These are phyloP conservation scores for Globisporangium camurandrum DNA, from an alignment of 352 stramenopile genomes.

Conservation along the genomic window DNA sequence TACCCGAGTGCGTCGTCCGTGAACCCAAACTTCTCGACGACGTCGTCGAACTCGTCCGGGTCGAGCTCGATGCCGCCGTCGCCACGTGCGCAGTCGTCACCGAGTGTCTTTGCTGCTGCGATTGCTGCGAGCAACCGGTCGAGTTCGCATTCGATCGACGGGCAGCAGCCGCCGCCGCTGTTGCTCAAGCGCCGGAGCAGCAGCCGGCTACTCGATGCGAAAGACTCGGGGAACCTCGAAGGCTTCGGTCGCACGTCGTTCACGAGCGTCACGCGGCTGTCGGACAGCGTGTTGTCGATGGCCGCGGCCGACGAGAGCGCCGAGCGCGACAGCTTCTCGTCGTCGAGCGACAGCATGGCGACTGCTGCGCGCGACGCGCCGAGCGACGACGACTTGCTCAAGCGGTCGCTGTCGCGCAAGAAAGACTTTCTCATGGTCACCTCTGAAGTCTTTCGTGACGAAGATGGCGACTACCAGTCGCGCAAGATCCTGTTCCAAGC, in stretches of 20 bases:
- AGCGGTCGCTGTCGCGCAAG: conserved; percentile 78
- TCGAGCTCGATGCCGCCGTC: conserved; percentile 17
- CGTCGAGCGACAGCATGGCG: conserved; percentile 23
- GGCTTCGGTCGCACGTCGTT: conserved; percentile 69
- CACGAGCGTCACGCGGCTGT: conserved; percentile 59
- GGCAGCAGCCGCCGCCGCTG: conserved; percentile 19
- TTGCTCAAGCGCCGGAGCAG: conserved; percentile 51
- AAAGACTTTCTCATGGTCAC: conserved; percentile 90
- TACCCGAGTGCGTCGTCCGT: conserved; percentile 44
- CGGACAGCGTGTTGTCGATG: conserved; percentile 27
- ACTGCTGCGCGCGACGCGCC: conserved; percentile 2
- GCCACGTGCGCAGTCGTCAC: conserved; percentile 25
- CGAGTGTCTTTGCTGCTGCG: conserved; percentile 11
- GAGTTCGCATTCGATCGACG: conserved; percentile 40
- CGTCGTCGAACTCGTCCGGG: conserved; percentile 31
- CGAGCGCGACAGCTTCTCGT: conserved; percentile 40
- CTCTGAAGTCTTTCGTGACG: conserved; percentile 80
- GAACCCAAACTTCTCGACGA: conserved; percentile 27
- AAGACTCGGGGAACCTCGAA: conserved; percentile 35
- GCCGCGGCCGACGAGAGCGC: conserved; percentile 16
- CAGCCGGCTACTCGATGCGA: conserved; percentile 15
- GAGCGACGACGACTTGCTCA: conserved; percentile 70
- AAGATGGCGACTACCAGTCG: conserved; percentile 79
- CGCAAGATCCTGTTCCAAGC: conserved; percentile 87
- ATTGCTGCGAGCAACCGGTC: conserved; percentile 6